Evolutionary conservation across 768 basidiomycete genomes (phyloP).

Genomic region (Pulveroboletus ravenelii): DNA sequence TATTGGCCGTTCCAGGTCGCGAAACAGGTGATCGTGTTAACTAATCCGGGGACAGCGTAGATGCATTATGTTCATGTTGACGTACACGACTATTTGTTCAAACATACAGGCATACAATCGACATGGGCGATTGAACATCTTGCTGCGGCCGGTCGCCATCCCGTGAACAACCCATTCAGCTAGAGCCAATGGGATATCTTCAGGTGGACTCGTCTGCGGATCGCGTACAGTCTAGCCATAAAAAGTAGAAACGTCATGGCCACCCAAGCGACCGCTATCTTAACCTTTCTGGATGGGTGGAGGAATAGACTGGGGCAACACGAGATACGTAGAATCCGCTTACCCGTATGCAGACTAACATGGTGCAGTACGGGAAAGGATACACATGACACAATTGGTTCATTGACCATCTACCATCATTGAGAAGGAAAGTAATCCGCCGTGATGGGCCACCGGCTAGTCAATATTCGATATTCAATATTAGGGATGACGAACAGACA

Average conservation of each 20-base stretch:
- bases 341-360: background rate
- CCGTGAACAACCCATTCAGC: background rate
- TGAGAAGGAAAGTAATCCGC: constrained; percentile 35
- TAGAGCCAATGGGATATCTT: too few relatives aligned
- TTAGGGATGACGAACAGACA: constrained; percentile 19
- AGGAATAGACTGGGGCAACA: constrained; percentile 22
- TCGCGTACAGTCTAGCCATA: too few relatives aligned
- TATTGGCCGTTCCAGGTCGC: background rate
- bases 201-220: too few relatives aligned
- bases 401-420: too few relatives aligned
- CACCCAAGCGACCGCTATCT: too few relatives aligned
- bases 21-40: background rate
- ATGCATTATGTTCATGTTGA: background rate
- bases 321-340: background rate
- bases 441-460: constrained; percentile 46
- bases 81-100: background rate
- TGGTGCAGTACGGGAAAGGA: background rate
- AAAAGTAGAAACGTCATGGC: too few relatives aligned
- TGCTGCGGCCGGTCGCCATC: background rate
- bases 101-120: background rate
- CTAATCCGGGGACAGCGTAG: background rate
- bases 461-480: background rate
- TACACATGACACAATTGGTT: too few relatives aligned
- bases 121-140: background rate
- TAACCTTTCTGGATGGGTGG: constrained; percentile 24